Conservation (phyloP, 306 rosid species). For the Glycine soja region DNA sequence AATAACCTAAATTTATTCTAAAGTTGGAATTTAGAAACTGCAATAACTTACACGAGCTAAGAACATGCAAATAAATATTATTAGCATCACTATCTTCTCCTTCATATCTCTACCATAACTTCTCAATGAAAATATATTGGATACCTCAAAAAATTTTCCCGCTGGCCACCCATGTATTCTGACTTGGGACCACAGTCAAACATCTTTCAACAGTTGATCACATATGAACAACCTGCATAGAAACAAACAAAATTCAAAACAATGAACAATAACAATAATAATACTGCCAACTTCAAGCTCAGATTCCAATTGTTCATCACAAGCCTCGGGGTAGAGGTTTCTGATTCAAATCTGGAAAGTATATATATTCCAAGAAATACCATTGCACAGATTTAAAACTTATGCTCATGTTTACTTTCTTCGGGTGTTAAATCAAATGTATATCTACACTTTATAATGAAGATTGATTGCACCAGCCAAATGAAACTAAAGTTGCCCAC, state of each 20-base stretch:
- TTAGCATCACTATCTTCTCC: constrained; percentile 43
- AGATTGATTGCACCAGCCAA: constrained; percentile 14
- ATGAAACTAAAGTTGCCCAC: constrained; percentile 1
- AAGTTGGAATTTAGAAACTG: constrained; percentile 14
- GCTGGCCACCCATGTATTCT: constrained; percentile 76
- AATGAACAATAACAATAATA: background rate
- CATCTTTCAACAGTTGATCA: constrained; percentile 61
- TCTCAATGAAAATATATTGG: constrained; percentile 37
- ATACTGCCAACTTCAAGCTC: background rate
- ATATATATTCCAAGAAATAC: constrained; percentile 13
- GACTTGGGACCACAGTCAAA: constrained; percentile 78
- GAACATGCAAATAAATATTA: constrained; percentile 37
- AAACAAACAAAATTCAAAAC: constrained; percentile 35
- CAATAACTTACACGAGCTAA: background rate
- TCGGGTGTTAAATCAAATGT: constrained; percentile 19
- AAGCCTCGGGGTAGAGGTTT: constrained; percentile 27
- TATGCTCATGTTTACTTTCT: background rate
- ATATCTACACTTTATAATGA: background rate
- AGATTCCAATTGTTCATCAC: constrained; percentile 16
- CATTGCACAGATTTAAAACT: constrained; percentile 24
- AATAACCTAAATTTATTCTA: constrained; percentile 2
- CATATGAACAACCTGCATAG: constrained; percentile 57
- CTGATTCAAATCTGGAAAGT: constrained; percentile 34
- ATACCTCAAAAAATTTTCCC: constrained; percentile 83
- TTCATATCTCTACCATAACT: constrained; percentile 28